Base-by-base conservation (phyloP, 768 basidiomycete species). In the Cystofilobasidium bisporidii region DNA sequence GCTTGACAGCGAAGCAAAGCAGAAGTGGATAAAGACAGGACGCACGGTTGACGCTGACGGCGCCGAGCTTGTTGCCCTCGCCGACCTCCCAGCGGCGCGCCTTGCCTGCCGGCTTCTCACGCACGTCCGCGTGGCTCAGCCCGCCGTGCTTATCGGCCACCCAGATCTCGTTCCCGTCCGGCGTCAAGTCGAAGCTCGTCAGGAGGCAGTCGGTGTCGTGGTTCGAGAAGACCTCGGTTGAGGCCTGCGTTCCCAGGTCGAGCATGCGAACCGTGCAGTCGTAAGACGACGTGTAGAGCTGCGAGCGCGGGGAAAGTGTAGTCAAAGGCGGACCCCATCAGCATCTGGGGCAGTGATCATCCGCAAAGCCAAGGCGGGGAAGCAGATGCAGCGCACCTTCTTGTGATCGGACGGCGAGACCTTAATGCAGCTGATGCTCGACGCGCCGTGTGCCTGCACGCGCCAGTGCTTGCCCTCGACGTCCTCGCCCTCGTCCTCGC, bases 241-340 rank as follows among this genome's bases (percentile, higher is more conserved):
- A 79, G 26, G 65, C 68, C 40, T 75, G 72, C 10, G 72, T 74
- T 24, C 74, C 61, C 58, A 81, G 76, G 61, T 77, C 73, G 57
- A 79, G 71, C 2, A 67, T 65, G 5, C 80, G 77, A 12, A 81
- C 63, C 1, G 80, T 77, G 48, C 75, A 76, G 70, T 81, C 80
- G 73, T 81, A 80, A 0, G 76, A 76, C 0, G 76, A 72, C 0
- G 79, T 73, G 70, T 74, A 78, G 20, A 80, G 71, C 75, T 79
- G 33, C 15, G 26, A 26, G 57, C 22, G 64, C 33, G n/a, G 26
- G 30, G 15, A 1, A 30, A 53, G 41, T 14, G 45, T n/a, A n/a
- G n/a, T n/a, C n/a, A n/a, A n/a, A n/a, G n/a, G n/a, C n/a, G n/a
- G n/a, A n/a, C n/a, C n/a, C n/a, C n/a, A n/a, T n/a, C n/a, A n/a